phyloP scores from a whole-genome alignment of 2,329 filamentous ascomycete species.

The Verruconis gallopava region DNA sequence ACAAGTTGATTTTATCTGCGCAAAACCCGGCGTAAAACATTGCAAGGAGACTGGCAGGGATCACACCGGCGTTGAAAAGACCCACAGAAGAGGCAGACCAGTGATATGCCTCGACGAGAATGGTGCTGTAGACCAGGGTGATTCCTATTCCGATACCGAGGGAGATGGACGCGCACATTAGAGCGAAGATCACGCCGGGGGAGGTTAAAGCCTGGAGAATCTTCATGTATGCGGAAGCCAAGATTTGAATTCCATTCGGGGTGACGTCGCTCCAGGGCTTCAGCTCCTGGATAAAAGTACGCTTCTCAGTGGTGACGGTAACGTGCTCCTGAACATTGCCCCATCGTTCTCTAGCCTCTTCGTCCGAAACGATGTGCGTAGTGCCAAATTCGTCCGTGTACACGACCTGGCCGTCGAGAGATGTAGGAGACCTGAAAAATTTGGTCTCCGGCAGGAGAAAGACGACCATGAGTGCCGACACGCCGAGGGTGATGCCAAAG shows the following conservation, averaged over 20 bases:
- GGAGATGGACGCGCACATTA: constrained; percentile 24
- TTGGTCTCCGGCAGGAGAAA: constrained; percentile 30
- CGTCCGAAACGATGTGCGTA: constrained; percentile 21
- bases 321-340: not conserved
- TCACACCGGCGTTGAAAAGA: constrained; percentile 11
- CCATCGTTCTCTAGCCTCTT: constrained; percentile 18
- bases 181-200: constrained; percentile 27
- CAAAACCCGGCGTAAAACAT: constrained; percentile 17
- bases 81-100: constrained; percentile 18
- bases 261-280: constrained; percentile 11
- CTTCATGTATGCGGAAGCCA: constrained; percentile 16
- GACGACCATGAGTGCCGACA: constrained; percentile 24
- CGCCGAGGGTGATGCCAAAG: constrained; percentile 23
- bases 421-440: constrained; percentile 23
- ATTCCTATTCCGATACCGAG: constrained; percentile 27
- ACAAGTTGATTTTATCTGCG: constrained; percentile 17
- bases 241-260: constrained; percentile 12
- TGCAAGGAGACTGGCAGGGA: constrained; percentile 15
- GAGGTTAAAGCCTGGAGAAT: constrained; percentile 24
- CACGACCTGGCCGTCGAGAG: constrained; percentile 23
- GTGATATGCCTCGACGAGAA: constrained; percentile 22
- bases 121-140: constrained; percentile 26
- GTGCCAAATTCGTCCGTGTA: constrained; percentile 29
- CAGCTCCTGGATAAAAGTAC: constrained; percentile 12
- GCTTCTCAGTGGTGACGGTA: constrained; percentile 1